Base-by-base conservation (phyloP, 2,329 filamentous ascomycete genomes). In the Biscogniauxia sp. region DNA sequence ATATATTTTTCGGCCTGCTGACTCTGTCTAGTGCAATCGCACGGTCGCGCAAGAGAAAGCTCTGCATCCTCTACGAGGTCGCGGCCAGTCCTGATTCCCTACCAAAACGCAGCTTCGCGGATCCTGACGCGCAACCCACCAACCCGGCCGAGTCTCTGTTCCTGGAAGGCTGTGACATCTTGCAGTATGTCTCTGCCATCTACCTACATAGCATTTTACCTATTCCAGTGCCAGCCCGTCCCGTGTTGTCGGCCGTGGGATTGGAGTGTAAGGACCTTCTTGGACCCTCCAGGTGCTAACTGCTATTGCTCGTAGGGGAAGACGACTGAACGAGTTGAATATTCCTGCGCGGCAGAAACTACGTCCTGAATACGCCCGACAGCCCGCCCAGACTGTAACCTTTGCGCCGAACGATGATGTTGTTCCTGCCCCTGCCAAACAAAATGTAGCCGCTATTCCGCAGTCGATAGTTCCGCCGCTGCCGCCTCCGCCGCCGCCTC, bases 31-130 rank as follows among this genome's bases (percentile, higher is more conserved):
- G 87, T 79, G 82, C 84, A 84, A 88, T 89, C 84, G 86, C 90
- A 82, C 84, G 84, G 78, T 92, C 90, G 83, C 90, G 91, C 78
- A 95, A 96, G 86, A 88, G 92, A 78, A 96, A 96, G 83, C 84
- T 97, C 75, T 89, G 89, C 76, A 90, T 95, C 80, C 85, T 97
- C 71, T 96, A 90, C 81, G 84, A 85, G 70, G 86, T 91, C 83
- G 88, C 91, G 81, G 90, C 89, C 76, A 86, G 88, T 76, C 78
- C 82, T 73, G 81, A 86, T 76, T 79, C 80, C 75, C 80, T 88
- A 70, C 84, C 85, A 70, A 82, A 84, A 73, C 78, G 82, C 76
- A 79, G 81, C 75, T 80, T 85, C 73, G 79, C 80, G 70, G 82
- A 83, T 67, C 76, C 78, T 67, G 84, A 87, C 81, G 82, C 82